Evolutionary conservation across 805 yeast genomes (phyloP), one percentile per base, ranked within the genome.

Genomic region (Saccharomycopsis fibuligera): DNA sequence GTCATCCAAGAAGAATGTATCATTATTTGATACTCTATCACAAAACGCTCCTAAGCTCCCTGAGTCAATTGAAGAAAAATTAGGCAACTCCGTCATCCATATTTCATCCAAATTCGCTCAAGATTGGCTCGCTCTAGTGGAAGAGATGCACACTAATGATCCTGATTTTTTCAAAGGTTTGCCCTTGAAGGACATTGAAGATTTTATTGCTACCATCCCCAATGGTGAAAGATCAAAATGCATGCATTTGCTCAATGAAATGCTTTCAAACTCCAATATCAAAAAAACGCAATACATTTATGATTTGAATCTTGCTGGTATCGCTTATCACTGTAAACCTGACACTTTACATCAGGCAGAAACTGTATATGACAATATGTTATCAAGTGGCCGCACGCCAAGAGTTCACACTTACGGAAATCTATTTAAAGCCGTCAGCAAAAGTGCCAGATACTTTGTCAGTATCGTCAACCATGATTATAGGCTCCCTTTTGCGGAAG

Each of bases 381-480:
- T 55, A 5, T 35, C 54, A 25, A 54, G 60, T n/a, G 60, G 62
- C 3, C 48, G 58, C 5, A 49, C 35, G 16, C 62, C 69, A 1
- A 57, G 71, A 0, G 55, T 64, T 14, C 67, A 63, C 19, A 65
- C 74, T n/a, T 74, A 59, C 56, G 75, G 70, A 24, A 60, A 66
- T 21, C 51, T 74, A 51, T 62, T 75, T 17, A 66, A 65, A 41
- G 76, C 70, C 0, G 67, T 69, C 44, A 69, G 70, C 5, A 73
- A 72, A 52, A 49, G 56, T 14, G 56, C 54, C 49, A 60, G 59
- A 53, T 54, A 39, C 50, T 59, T 27, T 56, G n/a, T n/a, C n/a
- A n/a, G n/a, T n/a, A 60, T 41, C 16, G 24, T 25, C 10, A 19
- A 39, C 25, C 29, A 39, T 21, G 27, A 38, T 29, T 21, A 44